Evolutionary conservation across 495 filamentous ascomycete species (phyloP).

Genomic region (Neurospora sp.): DNA sequence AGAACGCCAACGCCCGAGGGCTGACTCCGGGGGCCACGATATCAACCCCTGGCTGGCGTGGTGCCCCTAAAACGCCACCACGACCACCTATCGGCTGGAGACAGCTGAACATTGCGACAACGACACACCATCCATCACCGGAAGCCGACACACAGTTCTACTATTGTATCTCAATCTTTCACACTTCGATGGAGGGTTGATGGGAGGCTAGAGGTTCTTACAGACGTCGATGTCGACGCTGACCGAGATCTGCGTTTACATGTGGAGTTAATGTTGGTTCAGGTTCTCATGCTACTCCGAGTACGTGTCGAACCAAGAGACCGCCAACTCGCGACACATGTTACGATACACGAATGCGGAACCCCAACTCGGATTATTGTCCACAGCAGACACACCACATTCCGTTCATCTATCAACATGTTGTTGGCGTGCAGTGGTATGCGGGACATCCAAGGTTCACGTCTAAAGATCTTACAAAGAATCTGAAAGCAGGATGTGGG

Average conservation of each 20-base stretch:
- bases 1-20: neutral
- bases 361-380: neutral
- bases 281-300: neutral
- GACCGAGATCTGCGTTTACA: neutral
- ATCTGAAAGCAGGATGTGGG: neutral
- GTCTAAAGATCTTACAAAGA: neutral
- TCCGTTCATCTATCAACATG: neutral
- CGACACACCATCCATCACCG: neutral
- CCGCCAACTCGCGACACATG: neutral
- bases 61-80: neutral
- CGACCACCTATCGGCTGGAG: neutral
- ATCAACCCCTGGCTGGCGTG: neutral
- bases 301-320: neutral
- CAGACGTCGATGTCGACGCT: neutral
- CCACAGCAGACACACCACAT: neutral
- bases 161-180: neutral
- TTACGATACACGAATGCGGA: neutral
- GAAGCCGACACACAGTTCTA: neutral
- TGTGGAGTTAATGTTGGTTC: too few relatives aligned
- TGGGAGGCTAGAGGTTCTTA: neutral
- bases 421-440: neutral
- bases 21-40: neutral
- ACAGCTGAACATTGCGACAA: neutral
- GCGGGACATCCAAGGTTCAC: neutral
- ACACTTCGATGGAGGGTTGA: neutral